Conservation (phyloP, 1,284 basidiomycete species). For the Omphalotus olearius region DNA sequence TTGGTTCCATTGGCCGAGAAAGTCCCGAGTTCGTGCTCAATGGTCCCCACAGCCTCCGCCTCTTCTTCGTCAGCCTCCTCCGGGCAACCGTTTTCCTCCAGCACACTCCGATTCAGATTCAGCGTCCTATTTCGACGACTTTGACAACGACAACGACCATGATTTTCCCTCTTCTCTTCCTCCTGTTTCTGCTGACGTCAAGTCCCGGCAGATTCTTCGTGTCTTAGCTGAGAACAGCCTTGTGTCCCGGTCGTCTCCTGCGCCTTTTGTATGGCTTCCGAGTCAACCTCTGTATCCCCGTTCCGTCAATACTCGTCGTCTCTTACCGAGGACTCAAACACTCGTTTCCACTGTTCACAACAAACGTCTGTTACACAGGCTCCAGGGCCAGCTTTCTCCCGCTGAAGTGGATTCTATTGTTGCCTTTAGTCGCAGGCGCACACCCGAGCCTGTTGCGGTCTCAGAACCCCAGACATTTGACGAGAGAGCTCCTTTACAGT, state of each 20-base stretch:
- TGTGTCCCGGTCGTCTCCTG: conserved; percentile 33
- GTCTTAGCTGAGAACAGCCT: conserved; percentile 38
- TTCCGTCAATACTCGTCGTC: conserved; percentile 44
- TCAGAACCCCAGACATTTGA: conserved; percentile 32
- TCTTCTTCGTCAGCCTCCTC: conserved; percentile 17
- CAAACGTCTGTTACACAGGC: conserved; percentile 42
- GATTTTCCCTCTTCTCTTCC: conserved; percentile 5
- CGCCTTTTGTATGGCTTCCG: conserved; percentile 47
- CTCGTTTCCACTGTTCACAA: conserved; percentile 46
- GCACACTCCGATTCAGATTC: conserved; percentile 1
- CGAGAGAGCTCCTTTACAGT: conserved; percentile 41
- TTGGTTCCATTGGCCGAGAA: conserved; percentile 51
- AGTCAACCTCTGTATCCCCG: conserved; percentile 54
- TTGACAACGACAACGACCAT: conserved; percentile 18
- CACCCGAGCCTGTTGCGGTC: conserved; percentile 26
- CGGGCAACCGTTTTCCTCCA: conserved; percentile 1
- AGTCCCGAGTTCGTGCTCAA: conserved; percentile 25
- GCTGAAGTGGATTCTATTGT: conserved; percentile 47
- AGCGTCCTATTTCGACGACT: conserved; percentile 7
- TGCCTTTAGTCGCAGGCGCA: conserved; percentile 34
- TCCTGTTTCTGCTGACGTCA: conserved; percentile 10
- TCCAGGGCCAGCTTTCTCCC: conserved; percentile 29
- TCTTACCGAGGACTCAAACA: conserved; percentile 36
- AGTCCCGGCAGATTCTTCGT: conserved; percentile 28
- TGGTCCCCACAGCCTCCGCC: conserved; percentile 11